phyloP scores from a whole-genome alignment of 257 asterid species.

The Gentiana dahurica region DNA sequence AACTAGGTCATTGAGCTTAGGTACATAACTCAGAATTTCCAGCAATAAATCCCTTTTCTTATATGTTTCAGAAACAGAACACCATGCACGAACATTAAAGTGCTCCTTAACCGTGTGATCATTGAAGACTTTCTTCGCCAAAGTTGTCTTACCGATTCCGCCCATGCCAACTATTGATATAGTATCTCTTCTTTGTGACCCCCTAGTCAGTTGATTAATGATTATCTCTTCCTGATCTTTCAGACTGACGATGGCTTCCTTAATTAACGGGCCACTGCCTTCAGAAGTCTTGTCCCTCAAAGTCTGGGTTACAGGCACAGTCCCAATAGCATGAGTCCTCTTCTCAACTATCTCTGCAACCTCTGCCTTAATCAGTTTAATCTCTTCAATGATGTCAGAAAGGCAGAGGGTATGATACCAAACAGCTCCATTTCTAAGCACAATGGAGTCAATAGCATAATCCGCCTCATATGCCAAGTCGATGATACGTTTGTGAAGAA shows the following conservation, averaged over 20 bases:
- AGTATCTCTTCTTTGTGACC: neutral
- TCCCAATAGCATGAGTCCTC: no score
- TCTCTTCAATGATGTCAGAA: neutral
- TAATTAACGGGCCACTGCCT: neutral
- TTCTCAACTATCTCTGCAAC: neutral
- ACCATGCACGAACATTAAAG: neutral
- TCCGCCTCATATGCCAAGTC: slow-evolving; percentile 8
- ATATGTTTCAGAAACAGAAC: neutral
- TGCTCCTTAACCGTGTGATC: neutral
- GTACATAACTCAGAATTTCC: neutral
- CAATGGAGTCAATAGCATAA: neutral
- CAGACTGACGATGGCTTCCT: neutral
- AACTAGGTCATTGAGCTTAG: neutral
- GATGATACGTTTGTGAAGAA: neutral
- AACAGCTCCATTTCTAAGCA: neutral
- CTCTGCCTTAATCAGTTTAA: neutral
- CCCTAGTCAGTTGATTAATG: neutral
- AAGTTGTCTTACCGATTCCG: slow-evolving; percentile 8
- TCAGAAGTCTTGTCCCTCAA: neutral
- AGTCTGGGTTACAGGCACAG: neutral
- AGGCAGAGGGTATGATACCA: neutral
- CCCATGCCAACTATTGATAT: slow-evolving; percentile 4
- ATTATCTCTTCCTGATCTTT: slow-evolving; percentile 4
- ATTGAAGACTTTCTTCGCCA: neutral
- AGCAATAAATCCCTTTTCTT: neutral